Percentiles rank a stretch among this genome's conserved stretches.
Evolutionary conservation across 331 rosid species (phyloP).

Genomic region (Saraca asoca): DNA sequence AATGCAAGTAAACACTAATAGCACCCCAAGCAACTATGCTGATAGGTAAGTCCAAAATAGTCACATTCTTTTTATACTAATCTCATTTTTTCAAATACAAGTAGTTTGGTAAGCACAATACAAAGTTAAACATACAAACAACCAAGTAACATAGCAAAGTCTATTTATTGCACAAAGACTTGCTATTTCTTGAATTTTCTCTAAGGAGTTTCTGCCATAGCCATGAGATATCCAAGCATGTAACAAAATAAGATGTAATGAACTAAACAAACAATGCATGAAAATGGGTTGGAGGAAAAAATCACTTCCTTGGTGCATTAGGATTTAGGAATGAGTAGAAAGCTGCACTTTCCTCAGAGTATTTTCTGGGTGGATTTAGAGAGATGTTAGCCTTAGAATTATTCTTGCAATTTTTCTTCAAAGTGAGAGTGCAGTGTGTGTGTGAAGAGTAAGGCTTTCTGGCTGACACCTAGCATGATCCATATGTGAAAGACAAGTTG

Average conservation of each 20-base stretch:
- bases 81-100: constrained; percentile 31
- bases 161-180: constrained; percentile 32
- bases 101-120: constrained; percentile 38
- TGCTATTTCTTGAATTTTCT: constrained; percentile 26
- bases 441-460: too few species aligned
- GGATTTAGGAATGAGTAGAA: too few species aligned
- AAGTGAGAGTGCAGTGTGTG: too few species aligned
- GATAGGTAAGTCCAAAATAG: too few species aligned
- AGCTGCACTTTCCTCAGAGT: too few species aligned
- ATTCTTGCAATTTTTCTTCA: too few species aligned
- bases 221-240: constrained; percentile 45
- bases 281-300: constrained; percentile 50
- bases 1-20: constrained; percentile 41
- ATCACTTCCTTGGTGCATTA: constrained; percentile 31
- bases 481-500: too few species aligned
- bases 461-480: too few species aligned
- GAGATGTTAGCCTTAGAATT: too few species aligned
- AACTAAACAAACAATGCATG: constrained; percentile 50
- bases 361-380: too few species aligned
- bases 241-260: constrained; percentile 44
- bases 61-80: constrained; percentile 43
- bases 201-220: constrained; percentile 28
- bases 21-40: constrained; percentile 52
- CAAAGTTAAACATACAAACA: constrained; percentile 48
- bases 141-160: constrained; percentile 36